These are phyloP conservation scores for Puccinellia tenuiflora DNA, from an alignment of 176 grass and related monocot genomes.

Conservation along the genomic window DNA sequence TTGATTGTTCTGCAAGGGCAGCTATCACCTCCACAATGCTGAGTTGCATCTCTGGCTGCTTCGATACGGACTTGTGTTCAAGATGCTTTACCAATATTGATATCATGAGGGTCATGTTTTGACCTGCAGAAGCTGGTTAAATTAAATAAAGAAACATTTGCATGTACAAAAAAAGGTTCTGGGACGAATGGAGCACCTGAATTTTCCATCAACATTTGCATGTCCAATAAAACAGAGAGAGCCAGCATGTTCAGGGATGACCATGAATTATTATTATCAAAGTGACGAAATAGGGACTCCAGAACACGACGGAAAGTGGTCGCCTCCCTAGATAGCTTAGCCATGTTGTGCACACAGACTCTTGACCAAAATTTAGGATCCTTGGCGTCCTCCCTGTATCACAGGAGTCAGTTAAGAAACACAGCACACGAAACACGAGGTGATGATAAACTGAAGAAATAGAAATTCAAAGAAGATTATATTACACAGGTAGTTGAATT, in stretches of 20 bases:
- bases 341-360: constrained; percentile 83
- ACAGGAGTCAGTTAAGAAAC: constrained; percentile 14
- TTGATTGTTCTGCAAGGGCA: constrained; percentile 68
- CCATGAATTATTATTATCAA: constrained; percentile 72
- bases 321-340: constrained; percentile 69
- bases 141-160: constrained; percentile 11
- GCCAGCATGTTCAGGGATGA: constrained; percentile 50
- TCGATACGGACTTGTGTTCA: constrained; percentile 75
- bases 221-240: constrained; percentile 61
- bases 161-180: not conserved
- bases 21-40: constrained; percentile 71
- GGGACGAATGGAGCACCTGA: constrained; percentile 45
- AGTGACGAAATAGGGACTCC: constrained; percentile 79
- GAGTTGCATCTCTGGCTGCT: constrained; percentile 85
- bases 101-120: constrained; percentile 79
- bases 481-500: constrained; percentile 62
- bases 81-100: constrained; percentile 90
- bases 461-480: constrained; percentile 6
- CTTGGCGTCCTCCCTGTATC: constrained; percentile 63
- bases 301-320: constrained; percentile 84
- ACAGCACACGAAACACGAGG: not conserved
- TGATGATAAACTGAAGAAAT: not conserved
- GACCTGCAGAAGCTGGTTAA: constrained; percentile 45
- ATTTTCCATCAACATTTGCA: constrained; percentile 78
- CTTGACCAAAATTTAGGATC: constrained; percentile 82